These are phyloP conservation scores for Diaporthe caulivora DNA, from an alignment of 2,329 filamentous ascomycete genomes.

Conservation along the genomic window DNA sequence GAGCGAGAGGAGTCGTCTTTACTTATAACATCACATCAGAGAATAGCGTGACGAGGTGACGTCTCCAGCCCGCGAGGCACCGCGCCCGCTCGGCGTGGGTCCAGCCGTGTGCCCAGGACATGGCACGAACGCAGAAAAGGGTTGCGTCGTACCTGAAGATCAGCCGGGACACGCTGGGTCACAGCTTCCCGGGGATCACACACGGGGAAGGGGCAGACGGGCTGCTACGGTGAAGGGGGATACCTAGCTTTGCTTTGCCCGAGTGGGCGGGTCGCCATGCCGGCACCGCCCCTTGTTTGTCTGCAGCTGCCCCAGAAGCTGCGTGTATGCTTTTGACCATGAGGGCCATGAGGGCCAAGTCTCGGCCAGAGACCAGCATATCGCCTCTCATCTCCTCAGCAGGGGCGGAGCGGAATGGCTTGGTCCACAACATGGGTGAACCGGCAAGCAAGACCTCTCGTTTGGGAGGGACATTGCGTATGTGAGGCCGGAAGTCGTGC, in stretches of 20 bases:
- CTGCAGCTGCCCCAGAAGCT: background rate
- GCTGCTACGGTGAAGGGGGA: background rate
- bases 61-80: background rate
- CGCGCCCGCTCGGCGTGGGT: constrained; percentile 12
- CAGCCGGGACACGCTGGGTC: constrained; percentile 4
- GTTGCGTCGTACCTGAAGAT: constrained; percentile 24
- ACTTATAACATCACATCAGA: constrained; percentile 1
- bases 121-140: background rate
- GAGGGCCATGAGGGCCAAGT: background rate
- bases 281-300: background rate
- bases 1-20: background rate
- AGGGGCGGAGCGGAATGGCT: constrained; percentile 11
- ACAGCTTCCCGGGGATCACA: constrained; percentile 19
- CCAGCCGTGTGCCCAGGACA: constrained; percentile 18
- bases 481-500: constrained; percentile 4
- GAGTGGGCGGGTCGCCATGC: background rate
- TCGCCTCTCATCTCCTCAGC: background rate
- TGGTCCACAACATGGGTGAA: background rate
- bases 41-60: constrained; percentile 7
- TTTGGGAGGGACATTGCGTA: constrained; percentile 9
- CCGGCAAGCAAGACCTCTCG: background rate
- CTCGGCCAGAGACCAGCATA: background rate
- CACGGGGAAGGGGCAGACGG: background rate
- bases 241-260: background rate
- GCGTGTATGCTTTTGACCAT: background rate